These are phyloP conservation scores for Claviceps fusiformis DNA, from an alignment of 2,329 filamentous ascomycete genomes.

Conservation along the genomic window DNA sequence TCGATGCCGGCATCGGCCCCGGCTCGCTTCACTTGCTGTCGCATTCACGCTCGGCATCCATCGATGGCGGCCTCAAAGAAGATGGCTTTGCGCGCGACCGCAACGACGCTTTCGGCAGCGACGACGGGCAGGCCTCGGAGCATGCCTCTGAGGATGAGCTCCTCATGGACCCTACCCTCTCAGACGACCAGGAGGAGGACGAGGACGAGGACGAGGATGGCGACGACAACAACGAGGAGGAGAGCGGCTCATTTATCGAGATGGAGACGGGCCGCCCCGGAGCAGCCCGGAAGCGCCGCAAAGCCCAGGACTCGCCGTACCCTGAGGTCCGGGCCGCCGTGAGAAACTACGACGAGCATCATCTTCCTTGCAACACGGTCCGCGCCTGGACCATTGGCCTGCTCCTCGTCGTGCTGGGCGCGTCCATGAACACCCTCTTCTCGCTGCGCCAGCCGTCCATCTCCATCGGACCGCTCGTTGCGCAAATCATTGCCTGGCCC, in stretches of 20 bases:
- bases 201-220: not conserved
- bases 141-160: slow-evolving; percentile 27
- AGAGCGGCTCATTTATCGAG: slow-evolving; percentile 7
- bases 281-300: slow-evolving; percentile 19
- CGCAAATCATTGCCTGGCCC: slow-evolving; percentile 51
- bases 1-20: slow-evolving; percentile 8
- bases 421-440: slow-evolving; percentile 50
- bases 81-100: slow-evolving; percentile 30
- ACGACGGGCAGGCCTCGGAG: slow-evolving; percentile 35
- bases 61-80: slow-evolving; percentile 14
- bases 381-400: slow-evolving; percentile 52
- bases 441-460: slow-evolving; percentile 50
- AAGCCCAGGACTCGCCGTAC: slow-evolving; percentile 49
- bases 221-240: not conserved
- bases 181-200: slow-evolving; percentile 27
- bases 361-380: slow-evolving; percentile 51
- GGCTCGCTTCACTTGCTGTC: slow-evolving; percentile 16
- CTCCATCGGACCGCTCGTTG: slow-evolving; percentile 44
- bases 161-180: slow-evolving; percentile 39
- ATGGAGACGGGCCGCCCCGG: slow-evolving; percentile 8
- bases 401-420: slow-evolving; percentile 39
- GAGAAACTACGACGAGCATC: slow-evolving; percentile 48
- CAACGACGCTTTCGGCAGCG: slow-evolving; percentile 27
- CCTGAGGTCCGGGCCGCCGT: slow-evolving; percentile 53
- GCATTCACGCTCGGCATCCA: slow-evolving; percentile 11